Conservation (phyloP, 1,284 basidiomycete genomes). For the Ceratobasidium sp. region DNA sequence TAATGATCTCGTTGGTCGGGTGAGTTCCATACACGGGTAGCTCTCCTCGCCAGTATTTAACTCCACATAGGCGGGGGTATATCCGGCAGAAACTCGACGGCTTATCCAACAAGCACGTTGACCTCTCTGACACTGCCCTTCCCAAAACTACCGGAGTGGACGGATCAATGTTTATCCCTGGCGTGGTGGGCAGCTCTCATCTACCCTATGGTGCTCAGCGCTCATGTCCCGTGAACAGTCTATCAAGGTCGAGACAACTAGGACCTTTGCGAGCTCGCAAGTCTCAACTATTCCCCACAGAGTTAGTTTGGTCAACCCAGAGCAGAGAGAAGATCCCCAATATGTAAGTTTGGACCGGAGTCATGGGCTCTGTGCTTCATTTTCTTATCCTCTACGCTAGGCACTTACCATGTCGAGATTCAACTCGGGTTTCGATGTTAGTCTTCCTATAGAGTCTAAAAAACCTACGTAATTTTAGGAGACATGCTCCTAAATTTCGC, state of each 20-base stretch:
- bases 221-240: neutral
- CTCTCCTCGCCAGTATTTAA: neutral
- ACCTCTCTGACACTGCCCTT: neutral
- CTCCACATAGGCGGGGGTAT: neutral
- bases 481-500: neutral
- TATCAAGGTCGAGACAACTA: neutral
- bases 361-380: neutral
- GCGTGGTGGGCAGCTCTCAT: neutral
- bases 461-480: no score
- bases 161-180: neutral
- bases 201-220: neutral
- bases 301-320: neutral
- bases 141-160: neutral
- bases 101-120: neutral
- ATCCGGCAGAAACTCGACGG: constrained; percentile 3
- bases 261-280: neutral
- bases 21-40: neutral
- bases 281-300: neutral
- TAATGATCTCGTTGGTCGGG: constrained; percentile 27
- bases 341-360: neutral
- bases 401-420: neutral
- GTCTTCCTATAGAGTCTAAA: neutral
- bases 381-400: neutral
- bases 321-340: neutral
- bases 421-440: neutral